Conservation (phyloP, 1,284 basidiomycete genomes). For the Heterobasidion occidentale region DNA sequence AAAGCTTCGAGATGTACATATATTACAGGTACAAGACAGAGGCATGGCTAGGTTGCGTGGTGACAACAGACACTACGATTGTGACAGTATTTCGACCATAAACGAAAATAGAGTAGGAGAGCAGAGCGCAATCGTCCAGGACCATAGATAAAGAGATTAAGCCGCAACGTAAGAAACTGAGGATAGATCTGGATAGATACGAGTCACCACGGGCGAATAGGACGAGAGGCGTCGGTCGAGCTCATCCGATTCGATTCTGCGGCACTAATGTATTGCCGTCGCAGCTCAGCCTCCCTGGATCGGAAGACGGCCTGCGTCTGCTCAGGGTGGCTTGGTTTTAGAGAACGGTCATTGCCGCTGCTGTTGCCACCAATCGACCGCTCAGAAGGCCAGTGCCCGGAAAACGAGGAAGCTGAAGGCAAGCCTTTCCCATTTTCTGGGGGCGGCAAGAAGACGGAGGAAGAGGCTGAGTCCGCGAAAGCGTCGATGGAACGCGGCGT, state of each 20-base stretch:
- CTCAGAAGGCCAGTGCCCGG: not conserved
- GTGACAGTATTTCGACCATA: not conserved
- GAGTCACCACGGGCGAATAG: not conserved
- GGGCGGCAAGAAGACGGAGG: too few species aligned
- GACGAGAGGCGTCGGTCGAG: not conserved
- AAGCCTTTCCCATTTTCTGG: too few species aligned
- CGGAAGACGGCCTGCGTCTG: too few species aligned
- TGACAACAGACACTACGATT: not conserved
- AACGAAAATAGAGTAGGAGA: not conserved
- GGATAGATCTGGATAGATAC: not conserved
- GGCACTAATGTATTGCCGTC: not conserved
- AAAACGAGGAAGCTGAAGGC: too few species aligned
- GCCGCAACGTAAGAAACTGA: not conserved
- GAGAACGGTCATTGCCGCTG: not conserved
- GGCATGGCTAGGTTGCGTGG: not conserved
- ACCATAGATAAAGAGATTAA: not conserved
- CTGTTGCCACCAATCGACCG: not conserved
- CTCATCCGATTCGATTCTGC: not conserved
- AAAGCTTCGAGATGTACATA: not conserved
- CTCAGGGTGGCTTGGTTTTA: too few species aligned
- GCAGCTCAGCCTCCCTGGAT: not conserved
- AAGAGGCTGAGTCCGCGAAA: conserved; percentile 10
- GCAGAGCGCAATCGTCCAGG: too few species aligned
- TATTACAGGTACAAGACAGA: not conserved
- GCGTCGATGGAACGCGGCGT: conserved; percentile 5